Evolutionary conservation across 2,329 filamentous ascomycete species (phyloP).

Genomic region (Colletotrichum australisinense): DNA sequence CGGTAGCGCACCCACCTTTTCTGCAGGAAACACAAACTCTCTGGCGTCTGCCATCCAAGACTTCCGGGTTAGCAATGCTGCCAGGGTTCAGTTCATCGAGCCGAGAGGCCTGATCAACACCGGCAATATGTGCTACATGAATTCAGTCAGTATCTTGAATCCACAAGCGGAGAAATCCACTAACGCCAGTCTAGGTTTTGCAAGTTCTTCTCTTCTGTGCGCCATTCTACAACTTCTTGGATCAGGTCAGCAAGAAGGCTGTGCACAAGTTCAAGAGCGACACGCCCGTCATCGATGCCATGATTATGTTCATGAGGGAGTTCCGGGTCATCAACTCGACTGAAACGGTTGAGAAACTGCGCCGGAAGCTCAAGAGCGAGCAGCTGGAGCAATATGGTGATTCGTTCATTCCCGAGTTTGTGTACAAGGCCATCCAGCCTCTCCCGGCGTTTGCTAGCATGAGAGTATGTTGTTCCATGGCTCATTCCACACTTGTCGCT

Average conservation of each 20-base stretch:
- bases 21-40: constrained; percentile 55
- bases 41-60: constrained; percentile 81
- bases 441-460: constrained; percentile 91
- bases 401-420: constrained; percentile 91
- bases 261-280: constrained; percentile 95
- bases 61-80: constrained; percentile 74
- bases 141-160: constrained; percentile 76
- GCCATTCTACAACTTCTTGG: constrained; percentile 94
- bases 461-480: constrained; percentile 69
- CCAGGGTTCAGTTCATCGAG: constrained; percentile 85
- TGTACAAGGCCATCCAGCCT: constrained; percentile 91
- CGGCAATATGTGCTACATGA: constrained; percentile 99
- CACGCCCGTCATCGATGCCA: constrained; percentile 91
- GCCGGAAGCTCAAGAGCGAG: constrained; percentile 78
- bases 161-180: not conserved
- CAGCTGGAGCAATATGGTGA: constrained; percentile 93
- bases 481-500: constrained; percentile 25
- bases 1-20: constrained; percentile 11
- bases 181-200: constrained; percentile 72
- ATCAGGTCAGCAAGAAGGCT: constrained; percentile 85
- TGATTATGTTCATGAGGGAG: constrained; percentile 97
- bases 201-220: constrained; percentile 95
- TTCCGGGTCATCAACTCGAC: constrained; percentile 89
- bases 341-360: constrained; percentile 77
- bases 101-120: constrained; percentile 95